phyloP scores from a whole-genome alignment of 208 protist genomes.

The Acanthamoeba quina region DNA sequence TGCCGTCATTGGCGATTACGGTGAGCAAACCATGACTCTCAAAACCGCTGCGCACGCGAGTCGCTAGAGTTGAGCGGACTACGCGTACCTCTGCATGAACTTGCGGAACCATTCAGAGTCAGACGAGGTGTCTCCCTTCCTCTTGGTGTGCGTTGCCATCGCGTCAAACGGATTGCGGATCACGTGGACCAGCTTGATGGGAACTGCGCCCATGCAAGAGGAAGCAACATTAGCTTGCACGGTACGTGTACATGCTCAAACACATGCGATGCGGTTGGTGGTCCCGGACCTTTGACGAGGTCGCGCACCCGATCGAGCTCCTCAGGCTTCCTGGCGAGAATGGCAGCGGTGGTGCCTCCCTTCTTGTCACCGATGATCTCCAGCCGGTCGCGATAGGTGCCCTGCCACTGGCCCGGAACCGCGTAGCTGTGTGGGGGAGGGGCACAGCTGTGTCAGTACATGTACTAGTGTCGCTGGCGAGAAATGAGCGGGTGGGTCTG shows the following conservation, averaged over 20 bases:
- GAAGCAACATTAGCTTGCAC: too few relatives aligned
- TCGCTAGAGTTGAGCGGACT: too few relatives aligned
- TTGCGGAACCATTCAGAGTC: slow-evolving; percentile 44
- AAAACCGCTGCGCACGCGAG: too few relatives aligned
- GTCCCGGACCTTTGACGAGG: neutral
- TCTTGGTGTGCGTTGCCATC: slow-evolving; percentile 38
- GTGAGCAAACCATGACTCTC: neutral
- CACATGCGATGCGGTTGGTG: neutral
- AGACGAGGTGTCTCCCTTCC: neutral
- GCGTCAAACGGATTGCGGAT: slow-evolving; percentile 34
- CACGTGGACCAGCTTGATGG: slow-evolving; percentile 31
- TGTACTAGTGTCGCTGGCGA: neutral
- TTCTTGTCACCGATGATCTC: slow-evolving; percentile 53
- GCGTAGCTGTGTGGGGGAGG: neutral
- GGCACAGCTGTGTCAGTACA: neutral
- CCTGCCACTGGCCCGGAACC: slow-evolving; percentile 19
- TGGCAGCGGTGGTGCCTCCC: slow-evolving; percentile 1
- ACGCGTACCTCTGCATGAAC: slow-evolving; percentile 21
- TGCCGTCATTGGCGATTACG: neutral
- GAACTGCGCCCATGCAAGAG: neutral
- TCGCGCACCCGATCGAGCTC: slow-evolving; percentile 4
- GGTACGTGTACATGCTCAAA: neutral
- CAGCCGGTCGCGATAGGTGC: slow-evolving; percentile 5
- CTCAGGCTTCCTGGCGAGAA: neutral
- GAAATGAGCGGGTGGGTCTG: neutral